Evolutionary conservation across 192 early-diverging fungal species (phyloP).

Genomic region (Radiomyces spectabilis): DNA sequence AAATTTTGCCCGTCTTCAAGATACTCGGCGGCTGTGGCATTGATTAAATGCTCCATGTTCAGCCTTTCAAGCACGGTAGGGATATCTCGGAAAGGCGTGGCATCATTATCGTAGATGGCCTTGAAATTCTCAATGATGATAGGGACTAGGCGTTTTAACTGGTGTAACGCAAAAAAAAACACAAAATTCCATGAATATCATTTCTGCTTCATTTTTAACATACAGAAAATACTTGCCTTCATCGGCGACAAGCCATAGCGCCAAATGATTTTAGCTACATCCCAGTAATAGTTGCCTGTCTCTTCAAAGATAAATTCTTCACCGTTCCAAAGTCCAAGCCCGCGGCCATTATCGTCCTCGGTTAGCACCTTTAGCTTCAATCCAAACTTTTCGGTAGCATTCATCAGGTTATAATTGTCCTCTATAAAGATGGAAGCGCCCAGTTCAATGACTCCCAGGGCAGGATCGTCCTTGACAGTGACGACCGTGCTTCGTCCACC

Average conservation of each 20-base stretch:
- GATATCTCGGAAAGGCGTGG: constrained; percentile 25
- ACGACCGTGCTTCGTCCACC: constrained; percentile 44
- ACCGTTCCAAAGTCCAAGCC: constrained; percentile 42
- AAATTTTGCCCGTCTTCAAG: constrained; percentile 29
- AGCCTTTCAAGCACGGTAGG: constrained; percentile 15
- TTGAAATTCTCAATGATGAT: constrained; percentile 16
- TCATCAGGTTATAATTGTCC: constrained; percentile 46
- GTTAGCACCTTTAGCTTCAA: constrained; percentile 27
- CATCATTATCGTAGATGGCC: constrained; percentile 25
- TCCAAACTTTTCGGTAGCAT: constrained; percentile 40
- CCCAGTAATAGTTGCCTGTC: constrained; percentile 31
- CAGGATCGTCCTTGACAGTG: constrained; percentile 12
- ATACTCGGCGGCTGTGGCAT: constrained; percentile 26
- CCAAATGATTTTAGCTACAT: constrained; percentile 28
- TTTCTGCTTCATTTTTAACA: too few relatives aligned
- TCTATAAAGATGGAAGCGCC: constrained; percentile 61
- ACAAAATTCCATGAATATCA: too few relatives aligned
- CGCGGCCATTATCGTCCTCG: constrained; percentile 5
- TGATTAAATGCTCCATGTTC: constrained; percentile 14
- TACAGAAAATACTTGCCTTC: constrained; percentile 26
- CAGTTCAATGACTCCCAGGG: constrained; percentile 37
- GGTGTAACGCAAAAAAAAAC: too few relatives aligned
- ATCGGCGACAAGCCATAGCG: constrained; percentile 38
- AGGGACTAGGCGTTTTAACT: constrained; percentile 27
- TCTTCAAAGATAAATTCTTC: constrained; percentile 45